Conservation (phyloP, 2,329 filamentous ascomycete genomes). For the Clonostachys solani region DNA sequence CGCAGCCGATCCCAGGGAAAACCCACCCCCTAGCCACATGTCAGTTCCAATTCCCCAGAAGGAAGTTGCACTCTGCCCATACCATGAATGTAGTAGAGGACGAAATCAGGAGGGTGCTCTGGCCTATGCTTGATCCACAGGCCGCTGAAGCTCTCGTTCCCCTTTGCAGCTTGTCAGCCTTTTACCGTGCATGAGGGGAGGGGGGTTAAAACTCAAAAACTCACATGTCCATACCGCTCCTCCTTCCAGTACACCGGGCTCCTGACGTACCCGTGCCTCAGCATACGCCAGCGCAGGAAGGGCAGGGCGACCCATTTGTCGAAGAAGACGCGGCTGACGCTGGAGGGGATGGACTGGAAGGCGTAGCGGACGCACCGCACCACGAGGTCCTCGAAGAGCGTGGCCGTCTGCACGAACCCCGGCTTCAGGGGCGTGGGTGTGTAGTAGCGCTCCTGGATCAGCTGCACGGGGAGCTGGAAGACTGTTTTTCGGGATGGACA, state of each 20-base stretch:
- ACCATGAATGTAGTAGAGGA: conserved; percentile 83
- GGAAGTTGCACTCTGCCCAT: conserved; percentile 11
- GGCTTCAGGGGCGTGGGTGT: conserved; percentile 26
- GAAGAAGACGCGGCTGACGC: conserved; percentile 72
- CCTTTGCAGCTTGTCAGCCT: conserved; percentile 8
- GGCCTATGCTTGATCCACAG: conserved; percentile 66
- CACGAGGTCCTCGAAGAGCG: conserved; percentile 72
- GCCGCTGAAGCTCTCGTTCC: conserved; percentile 48
- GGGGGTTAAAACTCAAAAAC: neutral
- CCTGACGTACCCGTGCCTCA: conserved; percentile 63
- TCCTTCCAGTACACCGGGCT: conserved; percentile 62
- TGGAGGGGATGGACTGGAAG: conserved; percentile 66
- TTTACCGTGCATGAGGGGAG: neutral
- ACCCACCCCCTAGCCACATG: conserved; percentile 61
- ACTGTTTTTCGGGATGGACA: conserved; percentile 9
- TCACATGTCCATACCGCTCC: conserved; percentile 22
- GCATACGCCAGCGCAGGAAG: conserved; percentile 71
- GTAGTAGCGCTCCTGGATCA: conserved; percentile 23
- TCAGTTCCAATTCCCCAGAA: neutral
- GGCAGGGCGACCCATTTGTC: conserved; percentile 68
- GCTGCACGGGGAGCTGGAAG: conserved; percentile 17
- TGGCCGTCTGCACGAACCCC: conserved; percentile 65
- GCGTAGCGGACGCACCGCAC: conserved; percentile 75
- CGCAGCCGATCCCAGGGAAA: conserved; percentile 75
- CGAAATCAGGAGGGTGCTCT: conserved; percentile 61